Base-by-base conservation (phyloP, 1,139 yeast genomes). In the Taiozyma onychis region DNA sequence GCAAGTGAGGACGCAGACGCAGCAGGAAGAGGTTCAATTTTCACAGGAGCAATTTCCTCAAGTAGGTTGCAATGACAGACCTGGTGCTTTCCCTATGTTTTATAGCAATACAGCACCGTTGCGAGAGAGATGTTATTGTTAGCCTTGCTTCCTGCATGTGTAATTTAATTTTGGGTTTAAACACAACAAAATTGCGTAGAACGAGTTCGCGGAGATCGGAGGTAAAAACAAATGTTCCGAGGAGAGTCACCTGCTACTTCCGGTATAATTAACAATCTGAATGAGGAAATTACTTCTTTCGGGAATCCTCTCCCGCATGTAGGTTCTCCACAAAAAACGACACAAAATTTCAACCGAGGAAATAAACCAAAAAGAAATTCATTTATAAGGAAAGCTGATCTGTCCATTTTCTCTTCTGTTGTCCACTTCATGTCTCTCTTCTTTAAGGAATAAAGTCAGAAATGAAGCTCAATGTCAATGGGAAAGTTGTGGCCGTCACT, bases 401-500 rank as follows among this genome's bases (percentile, higher is more conserved):
- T 32, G 35, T 32, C 18, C 7, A 14, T 32, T 32, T 32, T n/a
- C n/a, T 32, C 34, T 13, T 9, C 14, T 6, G 2, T 32, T 27
- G 13, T 30, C 34, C 14, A 1, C 18, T 32, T n/a, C n/a, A 3
- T 24, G 26, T n/a, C 35, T 32, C 35, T 2, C 2, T 32, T 13
- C 16, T 11, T 27, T 1, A 14, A 32, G 14, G 6, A 27, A 30
- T 10, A 18, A 53, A n/a, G 35, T 32, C 35, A n/a, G 9, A 9
- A 5, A 37, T 37, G 41, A 37, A 37, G 41, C 52, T 66, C n/a
- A 65, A 65, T 50, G 83, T 83, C 37, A 69, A 80, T 50, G 88
- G 85, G 35, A 85, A 85, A 66, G 75, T 76, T 8, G 91, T 88
- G 2, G 79, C 83, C 14, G 75, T 86, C 56, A 86, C 93, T n/a